A percentile compares a stretch with the other conserved stretches of the same genome.
Conservation (phyloP, 805 yeast species). For the Ogataea pignaliae region DNA sequence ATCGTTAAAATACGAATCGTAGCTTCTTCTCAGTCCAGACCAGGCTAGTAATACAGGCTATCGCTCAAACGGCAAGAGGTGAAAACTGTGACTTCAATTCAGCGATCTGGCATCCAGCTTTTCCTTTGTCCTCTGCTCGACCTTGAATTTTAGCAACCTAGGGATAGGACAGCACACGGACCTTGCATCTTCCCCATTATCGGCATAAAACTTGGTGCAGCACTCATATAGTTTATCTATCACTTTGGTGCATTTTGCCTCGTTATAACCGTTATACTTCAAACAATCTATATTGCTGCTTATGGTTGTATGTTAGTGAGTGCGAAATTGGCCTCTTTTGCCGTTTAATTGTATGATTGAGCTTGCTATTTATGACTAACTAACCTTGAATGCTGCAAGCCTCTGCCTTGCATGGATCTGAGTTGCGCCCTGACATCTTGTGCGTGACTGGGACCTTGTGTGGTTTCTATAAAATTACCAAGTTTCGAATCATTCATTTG, state of each 20-base stretch:
- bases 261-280: slow-evolving; percentile 57
- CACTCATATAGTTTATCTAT: slow-evolving; percentile 74
- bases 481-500: too few relatives aligned
- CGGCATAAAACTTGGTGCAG: slow-evolving; percentile 61
- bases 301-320: background rate
- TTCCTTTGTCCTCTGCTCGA: slow-evolving; percentile 58
- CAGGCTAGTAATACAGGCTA: too few relatives aligned
- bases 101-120: slow-evolving; percentile 52
- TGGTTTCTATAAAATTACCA: too few relatives aligned
- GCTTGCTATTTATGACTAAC: slow-evolving; percentile 18
- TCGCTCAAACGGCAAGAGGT: too few relatives aligned
- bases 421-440: slow-evolving; percentile 1
- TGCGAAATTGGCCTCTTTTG: background rate
- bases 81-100: background rate
- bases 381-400: slow-evolving; percentile 79
- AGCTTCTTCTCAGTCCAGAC: too few relatives aligned
- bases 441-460: background rate
- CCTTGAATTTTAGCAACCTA: slow-evolving; percentile 53
- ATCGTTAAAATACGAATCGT: too few relatives aligned
- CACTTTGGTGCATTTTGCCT: slow-evolving; percentile 62
- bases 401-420: slow-evolving; percentile 62
- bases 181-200: slow-evolving; percentile 52
- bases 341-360: background rate
- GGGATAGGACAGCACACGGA: slow-evolving; percentile 81
- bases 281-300: slow-evolving; percentile 49